Evolutionary conservation across 495 filamentous ascomycete species (phyloP), one percentile per base, ranked within the genome.

Genomic region (Pyrenopolyporus hunteri): DNA sequence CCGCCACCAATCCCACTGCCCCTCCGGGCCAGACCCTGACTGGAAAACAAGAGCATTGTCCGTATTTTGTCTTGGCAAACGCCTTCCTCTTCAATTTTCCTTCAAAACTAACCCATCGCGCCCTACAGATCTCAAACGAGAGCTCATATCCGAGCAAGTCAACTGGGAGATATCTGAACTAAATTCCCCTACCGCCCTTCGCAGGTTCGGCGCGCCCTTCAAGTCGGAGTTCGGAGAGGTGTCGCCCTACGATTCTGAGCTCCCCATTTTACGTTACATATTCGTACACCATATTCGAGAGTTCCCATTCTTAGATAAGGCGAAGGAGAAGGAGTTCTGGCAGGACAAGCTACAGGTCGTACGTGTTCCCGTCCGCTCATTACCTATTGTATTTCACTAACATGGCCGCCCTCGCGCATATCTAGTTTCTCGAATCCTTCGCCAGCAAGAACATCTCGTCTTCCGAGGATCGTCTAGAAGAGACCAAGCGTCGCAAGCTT

Each of bases 21-120:
- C 59, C 64, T 33, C 68, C 73, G 9, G 59, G 62, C 42, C 76
- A 80, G 57, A 67, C 69, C 25, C 76, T 98, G 61, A 96, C 92
- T 1, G 94, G 94, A 53, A 98, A 96, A 76, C 95, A 98, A 82
- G 94, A 98, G 74, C 95, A 98, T 72, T 98, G 93, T 97, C 74
- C 55, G 87, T 74, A 43, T 14, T 9, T 26, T 22, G 28, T 39
- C 14, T 29, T 19, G 14, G 4, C 37, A 16, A 37, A 46, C 5
- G 22, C 16, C 16, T 48, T 29, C 26, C 19, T 33, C 32, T 19
- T 23, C 32, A 44, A 44, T 29, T 44, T 39, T 14, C 4, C 14
- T 17, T 23, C 23, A 2, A 43, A 31, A 45, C 67, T 80, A 50
- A 82, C 69, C n/a, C 4, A 7, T n/a, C 32, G 1, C 37, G 1